A percentile compares a stretch with the other conserved stretches of the same genome.
These are phyloP conservation scores for Neophaeococcomyces aloes DNA, from an alignment of 2,329 filamentous ascomycete species.

Conservation along the genomic window DNA sequence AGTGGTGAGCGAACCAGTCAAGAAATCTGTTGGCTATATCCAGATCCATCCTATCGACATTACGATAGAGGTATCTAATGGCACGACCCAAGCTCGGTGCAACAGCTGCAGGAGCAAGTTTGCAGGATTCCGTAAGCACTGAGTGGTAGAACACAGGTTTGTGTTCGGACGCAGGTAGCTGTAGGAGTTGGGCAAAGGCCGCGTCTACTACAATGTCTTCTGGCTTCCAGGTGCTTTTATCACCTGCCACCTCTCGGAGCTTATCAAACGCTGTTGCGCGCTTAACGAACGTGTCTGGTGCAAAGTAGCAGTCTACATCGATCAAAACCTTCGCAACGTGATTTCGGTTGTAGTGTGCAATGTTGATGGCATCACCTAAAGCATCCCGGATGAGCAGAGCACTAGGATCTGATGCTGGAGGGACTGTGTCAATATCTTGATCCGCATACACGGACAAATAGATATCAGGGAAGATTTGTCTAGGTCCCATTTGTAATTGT, in stretches of 20 bases:
- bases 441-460: constrained; percentile 86
- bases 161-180: constrained; percentile 76
- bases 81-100: constrained; percentile 86
- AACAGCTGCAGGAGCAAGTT: constrained; percentile 90
- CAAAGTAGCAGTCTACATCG: constrained; percentile 90
- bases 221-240: constrained; percentile 80
- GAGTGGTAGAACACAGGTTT: constrained; percentile 96
- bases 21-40: constrained; percentile 80
- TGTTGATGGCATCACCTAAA: constrained; percentile 85
- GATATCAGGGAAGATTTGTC: constrained; percentile 77
- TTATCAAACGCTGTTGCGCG: constrained; percentile 87
- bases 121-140: constrained; percentile 88
- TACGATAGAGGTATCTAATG: constrained; percentile 82
- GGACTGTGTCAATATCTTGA: constrained; percentile 83
- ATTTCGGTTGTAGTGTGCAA: constrained; percentile 84
- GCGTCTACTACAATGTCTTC: constrained; percentile 97
- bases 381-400: constrained; percentile 76
- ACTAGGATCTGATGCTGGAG: constrained; percentile 62
- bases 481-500: constrained; percentile 61
- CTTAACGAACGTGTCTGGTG: constrained; percentile 81
- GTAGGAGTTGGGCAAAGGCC: constrained; percentile 89
- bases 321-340: constrained; percentile 79
- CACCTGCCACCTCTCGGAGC: constrained; percentile 54
- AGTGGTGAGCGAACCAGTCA: constrained; percentile 95
- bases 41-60: constrained; percentile 70